Conservation (phyloP, 345 rosid species). For the Murraya paniculata region DNA sequence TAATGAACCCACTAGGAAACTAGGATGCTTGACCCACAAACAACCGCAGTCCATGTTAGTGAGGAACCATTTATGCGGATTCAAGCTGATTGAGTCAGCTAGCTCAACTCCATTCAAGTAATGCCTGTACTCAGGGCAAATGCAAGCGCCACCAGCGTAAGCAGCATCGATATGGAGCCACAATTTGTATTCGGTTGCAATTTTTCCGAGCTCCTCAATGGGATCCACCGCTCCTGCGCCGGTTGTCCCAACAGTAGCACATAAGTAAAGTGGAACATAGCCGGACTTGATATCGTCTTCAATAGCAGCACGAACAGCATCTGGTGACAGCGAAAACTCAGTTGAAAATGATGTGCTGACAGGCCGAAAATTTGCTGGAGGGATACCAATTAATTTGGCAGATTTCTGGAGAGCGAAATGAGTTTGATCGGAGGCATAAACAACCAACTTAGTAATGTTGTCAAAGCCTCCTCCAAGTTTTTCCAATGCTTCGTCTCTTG, state of each 20-base stretch:
- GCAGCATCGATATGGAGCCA: constrained; percentile 41
- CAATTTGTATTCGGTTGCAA: constrained; percentile 19
- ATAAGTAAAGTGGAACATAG: constrained; percentile 24
- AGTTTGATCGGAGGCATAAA: constrained; percentile 38
- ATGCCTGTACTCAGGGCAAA: constrained; percentile 9
- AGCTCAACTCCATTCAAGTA: not conserved
- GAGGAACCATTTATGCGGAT: not conserved
- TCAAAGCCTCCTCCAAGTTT: not conserved
- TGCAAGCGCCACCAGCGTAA: constrained; percentile 31
- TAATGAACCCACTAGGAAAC: constrained; percentile 7
- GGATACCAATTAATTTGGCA: constrained; percentile 20
- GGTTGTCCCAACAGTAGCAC: constrained; percentile 30
- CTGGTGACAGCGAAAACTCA: not conserved
- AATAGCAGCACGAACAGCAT: not conserved
- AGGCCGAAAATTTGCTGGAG: not conserved
- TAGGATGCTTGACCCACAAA: constrained; percentile 22
- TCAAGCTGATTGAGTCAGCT: not conserved
- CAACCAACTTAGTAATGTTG: constrained; percentile 26
- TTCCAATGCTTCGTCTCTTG: constrained; percentile 21
- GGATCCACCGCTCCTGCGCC: constrained; percentile 28
- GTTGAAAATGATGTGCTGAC: not conserved
- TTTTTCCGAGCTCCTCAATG: constrained; percentile 13
- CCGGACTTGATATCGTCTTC: constrained; percentile 10
- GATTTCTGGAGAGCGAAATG: constrained; percentile 26
- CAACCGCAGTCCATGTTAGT: constrained; percentile 34